Conservation (phyloP, 768 basidiomycete species). For the Pulveroboletus sp. region DNA sequence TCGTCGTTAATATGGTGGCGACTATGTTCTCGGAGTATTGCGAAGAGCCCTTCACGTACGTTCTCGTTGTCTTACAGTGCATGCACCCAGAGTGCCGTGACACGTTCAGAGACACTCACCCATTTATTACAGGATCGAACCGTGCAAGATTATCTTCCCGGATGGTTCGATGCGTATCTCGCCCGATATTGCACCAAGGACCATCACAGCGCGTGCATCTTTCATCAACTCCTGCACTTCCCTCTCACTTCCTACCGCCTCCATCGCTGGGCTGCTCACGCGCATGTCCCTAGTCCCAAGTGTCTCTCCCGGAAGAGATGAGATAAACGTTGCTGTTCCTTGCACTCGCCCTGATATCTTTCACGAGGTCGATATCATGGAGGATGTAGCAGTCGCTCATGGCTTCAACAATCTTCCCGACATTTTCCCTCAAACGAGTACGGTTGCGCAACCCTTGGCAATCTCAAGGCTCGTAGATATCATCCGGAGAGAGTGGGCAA, state of each 20-base stretch:
- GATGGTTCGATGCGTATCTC: slow-evolving; percentile 73
- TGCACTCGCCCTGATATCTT: slow-evolving; percentile 97
- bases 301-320: slow-evolving; percentile 51
- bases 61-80: not conserved
- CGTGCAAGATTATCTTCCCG: slow-evolving; percentile 77
- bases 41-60: slow-evolving; percentile 86
- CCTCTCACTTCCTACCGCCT: slow-evolving; percentile 58
- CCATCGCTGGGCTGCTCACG: slow-evolving; percentile 69
- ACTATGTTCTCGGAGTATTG: slow-evolving; percentile 99
- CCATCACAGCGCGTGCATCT: slow-evolving; percentile 71
- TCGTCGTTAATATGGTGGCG: slow-evolving; percentile 90
- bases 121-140: slow-evolving; percentile 69
- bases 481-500: slow-evolving; percentile 85
- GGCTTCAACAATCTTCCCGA: slow-evolving; percentile 96
- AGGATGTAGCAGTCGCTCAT: slow-evolving; percentile 96
- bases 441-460: slow-evolving; percentile 87
- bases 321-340: slow-evolving; percentile 74
- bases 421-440: slow-evolving; percentile 89
- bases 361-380: slow-evolving; percentile 98
- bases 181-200: slow-evolving; percentile 74
- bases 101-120: not conserved
- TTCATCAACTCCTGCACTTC: slow-evolving; percentile 97
- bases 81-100: not conserved
- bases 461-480: slow-evolving; percentile 89
- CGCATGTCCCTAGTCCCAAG: slow-evolving; percentile 74